phyloP scores from a whole-genome alignment of 2,329 filamentous ascomycete species.

The Pestalotiopsis sp. region DNA sequence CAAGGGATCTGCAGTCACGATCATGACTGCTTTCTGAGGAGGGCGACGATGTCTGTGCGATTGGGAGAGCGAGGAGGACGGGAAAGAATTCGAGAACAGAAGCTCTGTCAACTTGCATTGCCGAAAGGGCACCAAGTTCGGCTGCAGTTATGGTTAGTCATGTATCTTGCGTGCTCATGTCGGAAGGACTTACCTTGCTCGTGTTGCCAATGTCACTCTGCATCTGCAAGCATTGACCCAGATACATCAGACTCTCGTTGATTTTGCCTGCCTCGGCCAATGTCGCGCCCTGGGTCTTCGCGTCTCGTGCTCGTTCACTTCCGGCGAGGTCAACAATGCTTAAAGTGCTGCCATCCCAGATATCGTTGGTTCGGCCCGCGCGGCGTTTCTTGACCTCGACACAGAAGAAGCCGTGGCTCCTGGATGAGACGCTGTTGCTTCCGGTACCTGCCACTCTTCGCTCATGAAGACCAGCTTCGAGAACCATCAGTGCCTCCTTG shows the following conservation, averaged over 20 bases:
- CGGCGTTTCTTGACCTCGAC: constrained; percentile 87
- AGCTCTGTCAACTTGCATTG: constrained; percentile 87
- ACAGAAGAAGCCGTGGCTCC: constrained; percentile 95
- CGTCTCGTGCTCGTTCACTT: constrained; percentile 89
- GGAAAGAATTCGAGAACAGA: constrained; percentile 87
- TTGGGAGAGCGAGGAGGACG: constrained; percentile 55
- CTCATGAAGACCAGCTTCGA: constrained; percentile 88
- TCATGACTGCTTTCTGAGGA: constrained; percentile 91
- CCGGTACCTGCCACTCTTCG: constrained; percentile 86
- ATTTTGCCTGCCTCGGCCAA: constrained; percentile 97
- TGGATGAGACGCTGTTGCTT: constrained; percentile 88
- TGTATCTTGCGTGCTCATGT: not conserved
- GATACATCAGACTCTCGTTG: constrained; percentile 97
- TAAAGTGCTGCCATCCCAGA: constrained; percentile 77
- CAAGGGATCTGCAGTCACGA: constrained; percentile 89
- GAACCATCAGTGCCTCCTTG: constrained; percentile 82
- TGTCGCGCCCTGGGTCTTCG: constrained; percentile 91
- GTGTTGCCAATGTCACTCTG: constrained; percentile 79
- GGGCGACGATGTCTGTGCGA: constrained; percentile 53
- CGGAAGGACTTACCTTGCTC: constrained; percentile 62
- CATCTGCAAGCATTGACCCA: constrained; percentile 95
- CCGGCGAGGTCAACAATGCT: constrained; percentile 92
- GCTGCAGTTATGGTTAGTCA: constrained; percentile 43
- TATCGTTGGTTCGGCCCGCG: constrained; percentile 48
- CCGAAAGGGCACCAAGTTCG: constrained; percentile 75